Evolutionary conservation across 805 yeast species (phyloP), one percentile per base, ranked within the genome.

Genomic region (Torulaspora gathmanii): DNA sequence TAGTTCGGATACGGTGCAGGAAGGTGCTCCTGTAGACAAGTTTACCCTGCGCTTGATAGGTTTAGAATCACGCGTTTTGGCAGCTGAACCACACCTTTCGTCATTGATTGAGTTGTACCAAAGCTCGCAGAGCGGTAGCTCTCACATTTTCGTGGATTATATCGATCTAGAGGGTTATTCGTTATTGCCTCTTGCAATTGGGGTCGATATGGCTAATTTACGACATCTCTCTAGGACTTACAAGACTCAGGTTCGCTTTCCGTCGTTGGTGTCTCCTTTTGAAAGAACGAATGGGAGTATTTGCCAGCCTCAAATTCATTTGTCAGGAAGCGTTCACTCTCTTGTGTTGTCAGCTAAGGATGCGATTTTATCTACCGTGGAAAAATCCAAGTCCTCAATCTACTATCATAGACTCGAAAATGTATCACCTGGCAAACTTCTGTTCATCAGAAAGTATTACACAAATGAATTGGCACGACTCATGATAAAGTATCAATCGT

Each of bases 401-500:
- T 55, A 41, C 33, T 58, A 54, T 20, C 50, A 51, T 38, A 50
- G 44, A 25, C 49, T 58, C 20, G 42, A 38, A 2, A 55, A 53
- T 23, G 30, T 61, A 4, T 53, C 65, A 10, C 53, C 56, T 5
- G 50, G 53, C 10, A 63, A 63, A 45, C 31, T 62, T 19, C 45
- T 46, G 11, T 61, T 42, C 37, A 44, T 62, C 8, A 49, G 40
- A 40, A 49, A 45, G 15, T 55, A 54, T 44, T 54, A 50, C 33
- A 45, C 40, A 23, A 23, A 41, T 8, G 51, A 56, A 37, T 33
- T 62, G n/a, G 45, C 43, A 6, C 37, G 51, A n/a, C 41, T 64
- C 3, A 65, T 64, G 65, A 42, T 52, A 19, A 53, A 57, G 46
- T 48, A 53, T 33, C 62, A 56, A 28, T 54, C 61, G 16, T 58